Evolutionary conservation across 1,139 yeast species (phyloP).

Genomic region (Lodderomyces metapsilosis): DNA sequence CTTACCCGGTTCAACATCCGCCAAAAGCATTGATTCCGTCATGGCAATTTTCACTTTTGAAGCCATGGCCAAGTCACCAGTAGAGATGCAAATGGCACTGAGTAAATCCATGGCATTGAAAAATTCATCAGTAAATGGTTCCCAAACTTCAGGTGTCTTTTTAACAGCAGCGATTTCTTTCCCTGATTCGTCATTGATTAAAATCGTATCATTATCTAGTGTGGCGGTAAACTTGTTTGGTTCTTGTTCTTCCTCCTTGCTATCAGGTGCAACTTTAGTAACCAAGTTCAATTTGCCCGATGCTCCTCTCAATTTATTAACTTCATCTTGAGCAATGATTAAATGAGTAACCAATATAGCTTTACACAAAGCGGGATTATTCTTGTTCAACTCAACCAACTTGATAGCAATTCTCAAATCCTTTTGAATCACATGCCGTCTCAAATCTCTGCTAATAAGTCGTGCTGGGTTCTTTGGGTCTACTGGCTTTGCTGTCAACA

Average conservation of each 20-base stretch:
- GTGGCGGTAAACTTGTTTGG: slow-evolving; percentile 14
- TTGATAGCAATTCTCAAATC: slow-evolving; percentile 70
- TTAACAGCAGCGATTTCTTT: slow-evolving; percentile 21
- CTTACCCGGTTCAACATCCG: slow-evolving; percentile 67
- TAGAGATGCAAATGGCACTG: slow-evolving; percentile 63
- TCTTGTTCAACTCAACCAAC: slow-evolving; percentile 55
- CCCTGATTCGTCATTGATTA: slow-evolving; percentile 16
- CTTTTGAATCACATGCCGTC: slow-evolving; percentile 67
- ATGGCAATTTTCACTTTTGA: slow-evolving; percentile 62
- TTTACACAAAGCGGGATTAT: slow-evolving; percentile 52
- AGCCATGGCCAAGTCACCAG: slow-evolving; percentile 67
- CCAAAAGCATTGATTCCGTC: slow-evolving; percentile 70
- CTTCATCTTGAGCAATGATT: slow-evolving; percentile 57
- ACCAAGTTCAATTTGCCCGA: slow-evolving; percentile 10
- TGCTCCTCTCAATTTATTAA: slow-evolving; percentile 16
- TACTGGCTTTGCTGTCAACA: slow-evolving; percentile 38
- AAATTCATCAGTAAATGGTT: slow-evolving; percentile 72
- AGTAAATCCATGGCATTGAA: slow-evolving; percentile 71
- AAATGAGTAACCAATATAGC: slow-evolving; percentile 65
- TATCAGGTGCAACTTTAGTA: slow-evolving; percentile 6
- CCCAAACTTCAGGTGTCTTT: slow-evolving; percentile 54
- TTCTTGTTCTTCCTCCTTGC: neutral
- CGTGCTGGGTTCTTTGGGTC: slow-evolving; percentile 8
- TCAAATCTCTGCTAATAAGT: slow-evolving; percentile 25
- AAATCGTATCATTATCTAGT: slow-evolving; percentile 18